These are phyloP conservation scores for Synchytrium microbalum DNA, from an alignment of 371 early-diverging fungal species.

Conservation along the genomic window DNA sequence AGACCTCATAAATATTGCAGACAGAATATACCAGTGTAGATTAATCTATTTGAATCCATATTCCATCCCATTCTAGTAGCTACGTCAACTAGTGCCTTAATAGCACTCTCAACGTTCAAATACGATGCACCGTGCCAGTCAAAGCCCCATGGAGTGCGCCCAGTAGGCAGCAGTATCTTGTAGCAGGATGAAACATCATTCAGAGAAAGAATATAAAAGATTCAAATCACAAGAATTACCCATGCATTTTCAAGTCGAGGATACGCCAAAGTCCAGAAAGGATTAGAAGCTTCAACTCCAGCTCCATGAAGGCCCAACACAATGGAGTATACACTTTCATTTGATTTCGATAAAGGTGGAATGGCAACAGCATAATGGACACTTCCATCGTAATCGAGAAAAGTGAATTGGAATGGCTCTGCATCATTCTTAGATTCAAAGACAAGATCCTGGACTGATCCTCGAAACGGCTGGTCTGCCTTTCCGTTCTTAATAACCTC, in stretches of 20 bases:
- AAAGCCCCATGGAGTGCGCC: conserved; percentile 23
- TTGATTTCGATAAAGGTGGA: conserved; percentile 38
- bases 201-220: conserved; percentile 39
- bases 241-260: conserved; percentile 42
- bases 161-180: neutral
- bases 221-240: too few relatives aligned
- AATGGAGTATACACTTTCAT: conserved; percentile 38
- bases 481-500: too few relatives aligned
- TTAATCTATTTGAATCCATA: conserved; percentile 20
- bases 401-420: conserved; percentile 51
- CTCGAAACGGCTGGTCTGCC: too few relatives aligned
- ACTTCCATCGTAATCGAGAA: conserved; percentile 52
- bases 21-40: conserved; percentile 21
- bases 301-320: conserved; percentile 61
- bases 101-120: conserved; percentile 26
- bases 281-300: conserved; percentile 44
- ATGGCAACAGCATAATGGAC: conserved; percentile 56
- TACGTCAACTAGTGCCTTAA: conserved; percentile 28
- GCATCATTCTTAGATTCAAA: conserved; percentile 18
- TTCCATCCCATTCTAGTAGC: conserved; percentile 19
- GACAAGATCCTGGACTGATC: too few relatives aligned
- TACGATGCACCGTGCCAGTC: conserved; percentile 43
- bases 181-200: conserved; percentile 67
- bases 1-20: conserved; percentile 2
- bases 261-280: conserved; percentile 50